Base-by-base conservation (phyloP, 768 basidiomycete genomes). In the Gymnopilus junonius region DNA sequence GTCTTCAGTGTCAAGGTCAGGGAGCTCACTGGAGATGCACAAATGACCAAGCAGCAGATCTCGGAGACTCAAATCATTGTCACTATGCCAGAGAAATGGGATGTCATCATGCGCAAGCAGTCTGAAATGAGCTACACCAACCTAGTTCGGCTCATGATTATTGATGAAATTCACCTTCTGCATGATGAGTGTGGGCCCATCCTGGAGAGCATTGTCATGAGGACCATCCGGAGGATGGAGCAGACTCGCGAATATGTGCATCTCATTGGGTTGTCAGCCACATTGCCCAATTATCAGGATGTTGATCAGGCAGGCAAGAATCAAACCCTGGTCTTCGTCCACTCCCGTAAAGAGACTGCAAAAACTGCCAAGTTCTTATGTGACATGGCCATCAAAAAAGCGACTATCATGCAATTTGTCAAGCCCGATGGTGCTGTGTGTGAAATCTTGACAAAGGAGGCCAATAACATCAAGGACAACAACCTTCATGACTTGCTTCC, bases 171-270 rank as follows among this genome's bases (percentile, higher is more conserved):
- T 69, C 97, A 99, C 72, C 78, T 99, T 15, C 82, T 99, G 15
- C 97, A 99, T 73, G 97, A 99, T 70, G 97, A 99, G 70, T 95
- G 97, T 71, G 97, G 97, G n/a, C 97, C 97, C 0, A 97, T 99
- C 3, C 79, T 99, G 34, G 97, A 99, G 77, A 89, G 90, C 55
- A 87, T 99, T 64, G 79, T 99, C 40, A 88, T 97, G 0, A 82
- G 97, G 43, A 94, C 96, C 0, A 93, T 99, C 65, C 83, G 97
- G 34, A 80, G 92, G 50, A 96, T 96, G 93, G 95, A 98, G 72
- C 95, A 97, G 74, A 97, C 94, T 0, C 83, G 85, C 12, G 94
- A 97, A 59, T 93, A 95, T 67, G 95, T 98, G 48, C 91, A 96
- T 25, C 86, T 99, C 2, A 91, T 99, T 40, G 97, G 96, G 61